Evolutionary conservation across 495 filamentous ascomycete species (phyloP).

Genomic region (Hypoxylon trugodes): DNA sequence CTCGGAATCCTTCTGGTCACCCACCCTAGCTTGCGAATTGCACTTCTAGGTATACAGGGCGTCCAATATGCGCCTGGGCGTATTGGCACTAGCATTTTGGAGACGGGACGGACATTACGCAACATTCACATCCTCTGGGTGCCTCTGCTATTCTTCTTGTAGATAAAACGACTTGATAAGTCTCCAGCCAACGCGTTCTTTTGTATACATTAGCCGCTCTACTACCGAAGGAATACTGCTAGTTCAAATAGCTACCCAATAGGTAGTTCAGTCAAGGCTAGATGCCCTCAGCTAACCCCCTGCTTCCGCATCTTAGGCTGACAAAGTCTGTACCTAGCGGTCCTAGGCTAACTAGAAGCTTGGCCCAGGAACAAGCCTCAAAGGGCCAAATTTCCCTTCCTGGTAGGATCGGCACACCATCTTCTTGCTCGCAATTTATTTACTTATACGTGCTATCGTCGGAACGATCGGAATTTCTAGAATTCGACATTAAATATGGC

Average conservation of each 20-base stretch:
- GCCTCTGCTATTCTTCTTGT: not conserved
- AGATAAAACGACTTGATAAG: not conserved
- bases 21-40: conserved; percentile 13
- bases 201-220: not conserved
- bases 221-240: not conserved
- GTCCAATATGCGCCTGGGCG: no score
- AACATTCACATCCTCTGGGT: no score
- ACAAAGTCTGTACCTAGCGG: not conserved
- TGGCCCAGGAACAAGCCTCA: conserved; percentile 4
- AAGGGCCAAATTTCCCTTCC: conserved; percentile 29
- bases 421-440: not conserved
- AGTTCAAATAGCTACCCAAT: not conserved
- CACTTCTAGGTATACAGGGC: conserved; percentile 15
- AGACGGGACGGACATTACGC: no score
- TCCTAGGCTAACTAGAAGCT: conserved; percentile 13
- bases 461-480: conserved; percentile 8
- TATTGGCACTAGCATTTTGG: no score
- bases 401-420: conserved; percentile 11
- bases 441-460: not conserved
- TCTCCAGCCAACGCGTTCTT: not conserved
- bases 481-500: no score
- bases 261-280: not conserved
- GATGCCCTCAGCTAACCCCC: conserved; percentile 10
- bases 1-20: conserved; percentile 30
- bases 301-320: not conserved